These are phyloP conservation scores for Skeletonema menzelii DNA, from an alignment of 108 stramenopile species.

Conservation along the genomic window DNA sequence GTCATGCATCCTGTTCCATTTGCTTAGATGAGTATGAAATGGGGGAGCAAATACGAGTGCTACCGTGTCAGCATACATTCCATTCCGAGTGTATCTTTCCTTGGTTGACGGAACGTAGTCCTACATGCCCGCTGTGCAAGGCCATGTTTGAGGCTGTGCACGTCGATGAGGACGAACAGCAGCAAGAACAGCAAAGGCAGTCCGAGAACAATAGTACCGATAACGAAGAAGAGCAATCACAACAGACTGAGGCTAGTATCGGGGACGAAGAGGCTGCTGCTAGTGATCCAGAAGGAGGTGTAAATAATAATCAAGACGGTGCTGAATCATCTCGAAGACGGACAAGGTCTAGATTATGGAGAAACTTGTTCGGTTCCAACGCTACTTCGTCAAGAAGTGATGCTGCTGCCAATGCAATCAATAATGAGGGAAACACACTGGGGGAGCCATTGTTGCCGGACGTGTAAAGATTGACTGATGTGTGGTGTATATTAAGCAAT, in stretches of 20 bases:
- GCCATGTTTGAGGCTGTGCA: conserved; percentile 52
- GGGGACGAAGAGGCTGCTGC: background rate
- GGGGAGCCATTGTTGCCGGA: background rate
- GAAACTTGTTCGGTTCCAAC: background rate
- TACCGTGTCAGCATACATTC: conserved; percentile 88
- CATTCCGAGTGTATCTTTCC: conserved; percentile 89
- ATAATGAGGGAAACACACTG: background rate
- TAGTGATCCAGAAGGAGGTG: background rate
- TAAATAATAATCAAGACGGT: background rate
- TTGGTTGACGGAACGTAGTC: conserved; percentile 86
- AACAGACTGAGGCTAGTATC: background rate
- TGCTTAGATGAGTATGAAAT: conserved; percentile 89
- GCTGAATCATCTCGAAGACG: background rate
- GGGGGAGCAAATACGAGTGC: conserved; percentile 63
- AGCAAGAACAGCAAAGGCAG: background rate
- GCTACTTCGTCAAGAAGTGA: background rate
- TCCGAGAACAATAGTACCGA: background rate
- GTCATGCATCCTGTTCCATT: conserved; percentile 71
- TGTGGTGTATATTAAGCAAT: background rate
- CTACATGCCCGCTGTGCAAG: conserved; percentile 86
- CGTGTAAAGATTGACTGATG: background rate
- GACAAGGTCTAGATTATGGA: background rate
- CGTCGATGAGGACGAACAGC: conserved; percentile 16
- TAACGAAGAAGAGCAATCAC: background rate
- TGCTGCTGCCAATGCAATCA: conserved; percentile 1